phyloP scores from a whole-genome alignment of 2,329 filamentous ascomycete species.

The Botrytis medusae region DNA sequence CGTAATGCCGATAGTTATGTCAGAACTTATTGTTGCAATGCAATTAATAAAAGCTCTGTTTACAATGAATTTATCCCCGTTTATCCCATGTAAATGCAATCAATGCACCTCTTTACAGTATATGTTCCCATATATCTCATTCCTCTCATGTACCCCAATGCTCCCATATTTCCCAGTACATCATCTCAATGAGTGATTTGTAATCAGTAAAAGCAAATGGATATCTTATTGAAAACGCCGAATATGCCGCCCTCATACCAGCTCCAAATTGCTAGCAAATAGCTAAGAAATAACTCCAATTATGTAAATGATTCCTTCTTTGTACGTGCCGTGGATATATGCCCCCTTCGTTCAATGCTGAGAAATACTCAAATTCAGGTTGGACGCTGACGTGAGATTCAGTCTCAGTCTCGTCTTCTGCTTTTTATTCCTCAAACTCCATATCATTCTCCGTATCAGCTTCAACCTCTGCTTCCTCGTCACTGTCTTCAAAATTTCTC shows the following conservation, averaged over 20 bases:
- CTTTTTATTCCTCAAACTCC: neutral
- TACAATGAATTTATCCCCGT: neutral
- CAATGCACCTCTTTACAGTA: neutral
- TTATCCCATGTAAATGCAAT: neutral
- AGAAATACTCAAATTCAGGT: neutral
- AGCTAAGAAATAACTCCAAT: neutral
- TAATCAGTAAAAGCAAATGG: slow-evolving; percentile 4
- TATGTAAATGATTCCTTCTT: neutral
- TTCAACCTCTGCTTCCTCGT: slow-evolving; percentile 25
- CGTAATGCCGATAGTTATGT: neutral
- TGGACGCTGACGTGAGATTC: neutral
- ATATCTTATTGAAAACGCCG: neutral
- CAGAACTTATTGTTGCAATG: neutral
- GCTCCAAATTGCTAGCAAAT: neutral
- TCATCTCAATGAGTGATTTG: neutral
- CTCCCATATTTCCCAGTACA: neutral
- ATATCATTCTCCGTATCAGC: neutral
- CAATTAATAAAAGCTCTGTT: neutral
- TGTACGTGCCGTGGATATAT: neutral
- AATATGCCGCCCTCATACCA: neutral
- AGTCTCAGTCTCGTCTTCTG: neutral
- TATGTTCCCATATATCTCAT: neutral
- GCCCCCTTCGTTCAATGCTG: too few species aligned
- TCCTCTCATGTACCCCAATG: neutral
- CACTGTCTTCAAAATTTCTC: slow-evolving; percentile 24